phyloP scores from a whole-genome alignment of 331 rosid species.

The Phaseolus coccineus region DNA sequence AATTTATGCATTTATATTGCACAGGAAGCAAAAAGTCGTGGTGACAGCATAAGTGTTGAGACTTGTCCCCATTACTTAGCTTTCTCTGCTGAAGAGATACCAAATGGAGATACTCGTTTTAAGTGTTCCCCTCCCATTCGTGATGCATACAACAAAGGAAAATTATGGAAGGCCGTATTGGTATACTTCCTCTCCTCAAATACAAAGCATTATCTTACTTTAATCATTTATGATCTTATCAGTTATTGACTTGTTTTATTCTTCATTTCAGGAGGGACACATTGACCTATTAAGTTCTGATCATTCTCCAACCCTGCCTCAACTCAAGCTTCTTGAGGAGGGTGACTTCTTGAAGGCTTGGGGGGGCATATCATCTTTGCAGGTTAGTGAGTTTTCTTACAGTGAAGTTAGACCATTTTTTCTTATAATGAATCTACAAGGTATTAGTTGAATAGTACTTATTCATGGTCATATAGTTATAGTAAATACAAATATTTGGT shows the following conservation, averaged over 20 bases:
- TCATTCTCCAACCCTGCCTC: constrained; percentile 85
- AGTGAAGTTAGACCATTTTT: constrained; percentile 12
- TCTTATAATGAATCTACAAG: not conserved
- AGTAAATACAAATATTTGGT: too few species aligned
- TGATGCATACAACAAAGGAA: constrained; percentile 74
- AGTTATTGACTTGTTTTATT: constrained; percentile 5
- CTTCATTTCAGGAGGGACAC: constrained; percentile 74
- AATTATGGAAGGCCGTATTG: constrained; percentile 81
- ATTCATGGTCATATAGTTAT: too few species aligned
- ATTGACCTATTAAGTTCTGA: constrained; percentile 87
- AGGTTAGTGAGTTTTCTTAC: constrained; percentile 58
- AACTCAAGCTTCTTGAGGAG: constrained; percentile 80
- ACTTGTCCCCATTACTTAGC: constrained; percentile 93
- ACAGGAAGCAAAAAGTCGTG: constrained; percentile 79
- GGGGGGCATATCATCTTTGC: constrained; percentile 94
- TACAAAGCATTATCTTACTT: constrained; percentile 9
- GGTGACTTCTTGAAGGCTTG: constrained; percentile 93
- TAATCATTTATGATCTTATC: constrained; percentile 4
- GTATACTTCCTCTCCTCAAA: constrained; percentile 50
- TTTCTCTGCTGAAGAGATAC: constrained; percentile 84
- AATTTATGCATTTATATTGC: constrained; percentile 13
- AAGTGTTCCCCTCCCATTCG: constrained; percentile 98
- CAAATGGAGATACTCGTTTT: constrained; percentile 82
- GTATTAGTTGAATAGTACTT: too few species aligned
- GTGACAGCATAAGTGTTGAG: constrained; percentile 90